Evolutionary conservation across 1,139 yeast species (phyloP), one percentile per base, ranked within the genome.

Genomic region (Yamadazyma mexicana): DNA sequence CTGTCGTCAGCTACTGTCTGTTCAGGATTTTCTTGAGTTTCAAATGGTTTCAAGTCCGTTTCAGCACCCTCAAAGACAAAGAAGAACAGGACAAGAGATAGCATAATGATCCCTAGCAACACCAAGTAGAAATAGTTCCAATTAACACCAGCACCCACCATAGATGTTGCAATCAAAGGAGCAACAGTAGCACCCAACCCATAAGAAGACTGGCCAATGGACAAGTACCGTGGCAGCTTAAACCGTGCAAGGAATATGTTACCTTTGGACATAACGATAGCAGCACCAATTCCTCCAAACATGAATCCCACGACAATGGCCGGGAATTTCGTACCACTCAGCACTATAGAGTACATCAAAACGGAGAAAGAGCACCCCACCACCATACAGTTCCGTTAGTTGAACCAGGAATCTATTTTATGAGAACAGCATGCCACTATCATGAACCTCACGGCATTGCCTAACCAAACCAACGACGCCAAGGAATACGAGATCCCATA

Each of bases 111-210:
- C 0, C 70, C 79, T 22, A 79, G 50, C 32, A 79, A 54, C 4
- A 81, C 66, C 17, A 72, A 56, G 51, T 79, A 82, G 55, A 70
- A 76, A 40, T 54, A 67, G 54, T 77, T 66, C 88, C 88, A 82
- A 36, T 47, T 49, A 8, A 72, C 53, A 2, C 79, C 81, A 1
- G 55, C 47, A 30, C 69, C 63, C 7, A 73, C 66, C 67, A 80
- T 69, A 9, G 73, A 62, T 0, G 86, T 80, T 5, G 79, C 81
- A 10, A 78, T 56, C 16, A 81, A 55, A 0, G 88, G 87, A 3
- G 83, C 67, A 1, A 79, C 45, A 4, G 80, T 74, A 1, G 85
- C 87, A 3, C 87, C 87, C 1, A 75, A 43, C 1, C 87, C 87
- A 53, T 81, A 82, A 14, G 64, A 56, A 0, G 83, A 86, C 56